Percentiles rank a stretch among this genome's conserved stretches.
phyloP scores from a whole-genome alignment of 441 rosid genomes.

The Adansonia gregorii region DNA sequence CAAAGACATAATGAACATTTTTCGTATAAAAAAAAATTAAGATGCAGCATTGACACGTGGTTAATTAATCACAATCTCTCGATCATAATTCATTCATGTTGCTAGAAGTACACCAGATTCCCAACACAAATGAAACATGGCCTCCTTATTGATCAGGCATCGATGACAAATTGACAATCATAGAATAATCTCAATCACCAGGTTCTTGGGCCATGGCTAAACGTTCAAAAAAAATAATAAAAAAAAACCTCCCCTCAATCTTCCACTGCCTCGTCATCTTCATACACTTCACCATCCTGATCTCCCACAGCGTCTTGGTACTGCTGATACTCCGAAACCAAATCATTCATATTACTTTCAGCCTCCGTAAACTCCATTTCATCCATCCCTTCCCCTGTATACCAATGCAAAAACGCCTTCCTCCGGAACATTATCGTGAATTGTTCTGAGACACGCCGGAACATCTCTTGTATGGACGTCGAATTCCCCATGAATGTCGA shows the following conservation, averaged over 20 bases:
- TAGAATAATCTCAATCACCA: not conserved
- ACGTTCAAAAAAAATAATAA: not conserved
- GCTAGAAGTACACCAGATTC: not conserved
- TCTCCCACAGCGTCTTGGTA: slow-evolving; percentile 23
- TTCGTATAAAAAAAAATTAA: not conserved
- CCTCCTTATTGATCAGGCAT: not conserved
- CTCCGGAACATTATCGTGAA: slow-evolving; percentile 22
- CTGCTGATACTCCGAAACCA: slow-evolving; percentile 30
- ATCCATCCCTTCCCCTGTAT: slow-evolving; percentile 23
- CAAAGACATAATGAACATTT: not conserved
- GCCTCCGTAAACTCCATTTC: slow-evolving; percentile 27
- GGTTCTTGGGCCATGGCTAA: not conserved
- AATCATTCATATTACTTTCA: slow-evolving; percentile 26
- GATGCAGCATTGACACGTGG: not conserved
- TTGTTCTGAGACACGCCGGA: slow-evolving; percentile 23
- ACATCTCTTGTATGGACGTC: slow-evolving; percentile 20
- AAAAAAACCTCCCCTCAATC: not conserved
- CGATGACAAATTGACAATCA: not conserved
- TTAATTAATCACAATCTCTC: not conserved
- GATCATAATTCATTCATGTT: slow-evolving; percentile 2
- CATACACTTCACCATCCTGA: slow-evolving; percentile 10
- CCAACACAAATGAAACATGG: not conserved
- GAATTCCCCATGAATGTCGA: slow-evolving; percentile 25
- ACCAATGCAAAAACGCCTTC: slow-evolving; percentile 26
- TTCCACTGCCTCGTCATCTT: slow-evolving; percentile 11